Percentiles rank a stretch among this genome's conserved stretches.
Evolutionary conservation across 345 rosid species (phyloP).

Genomic region (Camelina laxa): DNA sequence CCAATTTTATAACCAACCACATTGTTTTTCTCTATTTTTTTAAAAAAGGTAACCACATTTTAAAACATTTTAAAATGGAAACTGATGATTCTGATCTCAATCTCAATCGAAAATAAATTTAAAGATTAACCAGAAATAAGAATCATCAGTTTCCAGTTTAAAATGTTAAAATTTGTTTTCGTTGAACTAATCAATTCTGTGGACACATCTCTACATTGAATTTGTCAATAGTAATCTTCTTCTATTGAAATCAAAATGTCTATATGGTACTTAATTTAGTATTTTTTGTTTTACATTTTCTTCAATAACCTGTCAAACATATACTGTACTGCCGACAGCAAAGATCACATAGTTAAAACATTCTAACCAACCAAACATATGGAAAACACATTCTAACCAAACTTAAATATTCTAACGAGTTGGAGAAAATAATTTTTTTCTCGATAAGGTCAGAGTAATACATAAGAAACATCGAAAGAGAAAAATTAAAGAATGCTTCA

Average conservation of each 20-base stretch:
- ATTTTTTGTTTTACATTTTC: constrained; percentile 19
- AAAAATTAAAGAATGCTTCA: constrained; percentile 14
- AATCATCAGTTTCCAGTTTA: too few species aligned
- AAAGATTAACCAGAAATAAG: too few species aligned
- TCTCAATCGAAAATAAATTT: too few species aligned
- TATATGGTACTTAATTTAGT: neutral
- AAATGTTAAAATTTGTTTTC: neutral
- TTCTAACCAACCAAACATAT: constrained; percentile 3
- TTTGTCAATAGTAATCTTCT: constrained; percentile 27
- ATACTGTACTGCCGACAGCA: neutral
- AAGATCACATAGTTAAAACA: neutral
- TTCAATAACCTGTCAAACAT: constrained; percentile 33
- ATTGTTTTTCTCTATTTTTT: too few species aligned
- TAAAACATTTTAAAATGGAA: neutral
- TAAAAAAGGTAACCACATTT: neutral
- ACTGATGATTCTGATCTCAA: neutral
- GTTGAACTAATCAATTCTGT: neutral
- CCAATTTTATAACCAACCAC: neutral
- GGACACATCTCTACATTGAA: neutral
- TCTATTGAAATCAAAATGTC: neutral
- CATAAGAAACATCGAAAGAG: too few species aligned
- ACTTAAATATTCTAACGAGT: neutral
- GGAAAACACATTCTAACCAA: constrained; percentile 3
- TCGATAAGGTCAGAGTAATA: too few species aligned
- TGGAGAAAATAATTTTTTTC: neutral